phyloP scores from a whole-genome alignment of 177 flowering plant genomes.

The Vitis hybrid region DNA sequence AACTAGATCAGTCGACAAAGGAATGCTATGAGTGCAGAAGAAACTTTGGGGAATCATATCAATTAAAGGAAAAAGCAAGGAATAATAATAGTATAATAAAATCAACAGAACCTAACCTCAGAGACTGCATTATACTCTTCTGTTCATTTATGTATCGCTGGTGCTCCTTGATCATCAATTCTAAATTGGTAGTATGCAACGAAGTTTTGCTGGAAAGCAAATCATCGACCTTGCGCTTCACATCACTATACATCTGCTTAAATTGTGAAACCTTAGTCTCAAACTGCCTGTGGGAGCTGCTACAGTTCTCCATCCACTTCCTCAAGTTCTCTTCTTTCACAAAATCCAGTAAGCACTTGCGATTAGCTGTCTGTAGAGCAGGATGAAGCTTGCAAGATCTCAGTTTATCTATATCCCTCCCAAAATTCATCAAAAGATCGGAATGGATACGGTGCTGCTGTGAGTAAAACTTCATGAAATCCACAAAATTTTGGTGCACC shows the following conservation, averaged over 20 bases:
- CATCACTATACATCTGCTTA: conserved; percentile 68
- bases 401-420: conserved; percentile 71
- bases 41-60: too few species aligned
- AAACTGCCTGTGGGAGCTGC: conserved; percentile 77
- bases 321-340: conserved; percentile 82
- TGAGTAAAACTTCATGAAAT: conserved; percentile 72
- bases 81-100: neutral
- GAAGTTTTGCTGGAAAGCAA: conserved; percentile 58
- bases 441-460: conserved; percentile 75
- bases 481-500: conserved; percentile 65
- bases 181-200: conserved; percentile 54
- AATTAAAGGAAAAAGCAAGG: neutral
- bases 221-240: conserved; percentile 74
- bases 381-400: conserved; percentile 78
- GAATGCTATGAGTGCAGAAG: too few species aligned
- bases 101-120: conserved; percentile 59
- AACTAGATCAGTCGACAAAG: too few species aligned
- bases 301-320: conserved; percentile 68
- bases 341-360: conserved; percentile 80
- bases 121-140: conserved; percentile 88
- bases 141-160: conserved; percentile 70
- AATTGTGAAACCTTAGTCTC: conserved; percentile 80
- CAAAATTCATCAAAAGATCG: conserved; percentile 63
- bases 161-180: conserved; percentile 65
- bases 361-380: conserved; percentile 59